These are phyloP conservation scores for Tagetes erecta DNA, from an alignment of 129 eudicot genomes.

Conservation along the genomic window DNA sequence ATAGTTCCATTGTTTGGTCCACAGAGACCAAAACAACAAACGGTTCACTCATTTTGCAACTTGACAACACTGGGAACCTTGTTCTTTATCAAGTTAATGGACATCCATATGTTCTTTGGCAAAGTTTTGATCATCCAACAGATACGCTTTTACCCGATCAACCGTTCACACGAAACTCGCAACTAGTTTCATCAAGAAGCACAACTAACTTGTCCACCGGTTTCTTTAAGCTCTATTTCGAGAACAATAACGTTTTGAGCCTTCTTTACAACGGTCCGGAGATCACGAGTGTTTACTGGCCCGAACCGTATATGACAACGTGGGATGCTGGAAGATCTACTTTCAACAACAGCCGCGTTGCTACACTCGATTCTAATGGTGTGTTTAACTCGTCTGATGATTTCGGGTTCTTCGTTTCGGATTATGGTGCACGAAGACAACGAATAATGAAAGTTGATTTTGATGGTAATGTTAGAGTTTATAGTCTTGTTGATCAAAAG, in stretches of 20 bases:
- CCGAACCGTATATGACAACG: slow-evolving; percentile 27
- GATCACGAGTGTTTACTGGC: slow-evolving; percentile 49
- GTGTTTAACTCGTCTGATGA: slow-evolving; percentile 43
- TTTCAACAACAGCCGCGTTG: slow-evolving; percentile 37
- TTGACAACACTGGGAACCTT: slow-evolving; percentile 42
- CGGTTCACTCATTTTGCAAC: slow-evolving; percentile 17
- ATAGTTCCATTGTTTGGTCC: slow-evolving; percentile 35
- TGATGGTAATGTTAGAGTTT: slow-evolving; percentile 14
- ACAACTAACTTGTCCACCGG: slow-evolving; percentile 38
- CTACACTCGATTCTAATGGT: slow-evolving; percentile 35
- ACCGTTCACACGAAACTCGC: slow-evolving; percentile 27
- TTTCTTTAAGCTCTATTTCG: slow-evolving; percentile 40
- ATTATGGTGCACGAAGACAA: slow-evolving; percentile 28
- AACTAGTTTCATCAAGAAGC: slow-evolving; percentile 39
- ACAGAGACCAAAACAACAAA: slow-evolving; percentile 23
- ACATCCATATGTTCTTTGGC: slow-evolving; percentile 34
- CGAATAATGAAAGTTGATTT: slow-evolving; percentile 46
- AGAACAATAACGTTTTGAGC: slow-evolving; percentile 42
- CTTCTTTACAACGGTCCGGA: slow-evolving; percentile 48
- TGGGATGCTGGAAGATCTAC: slow-evolving; percentile 39
- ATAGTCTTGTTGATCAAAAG: too few species aligned
- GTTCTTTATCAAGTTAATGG: slow-evolving; percentile 26
- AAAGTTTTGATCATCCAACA: slow-evolving; percentile 54
- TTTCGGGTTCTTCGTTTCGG: slow-evolving; percentile 33
- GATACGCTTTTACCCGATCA: slow-evolving; percentile 55